Base-by-base conservation (phyloP, 73 alveolate genomes). In the Stentor roeselii region DNA sequence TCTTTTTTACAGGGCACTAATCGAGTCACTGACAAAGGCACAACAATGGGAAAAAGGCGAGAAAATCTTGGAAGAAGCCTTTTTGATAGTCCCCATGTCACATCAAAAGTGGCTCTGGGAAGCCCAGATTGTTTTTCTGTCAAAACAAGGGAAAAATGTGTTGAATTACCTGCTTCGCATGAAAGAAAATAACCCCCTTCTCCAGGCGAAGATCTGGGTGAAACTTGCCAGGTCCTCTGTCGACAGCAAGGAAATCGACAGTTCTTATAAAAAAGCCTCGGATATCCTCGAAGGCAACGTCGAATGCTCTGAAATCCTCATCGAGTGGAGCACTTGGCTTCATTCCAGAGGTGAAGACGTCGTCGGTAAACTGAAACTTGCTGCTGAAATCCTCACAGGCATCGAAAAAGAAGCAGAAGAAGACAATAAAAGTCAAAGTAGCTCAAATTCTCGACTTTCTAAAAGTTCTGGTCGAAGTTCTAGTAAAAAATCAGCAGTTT, bases 41-140 rank as follows among this genome's bases (percentile, higher is more conserved):
- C 95, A 96, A 90, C 98, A 96, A 67, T 97, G 98, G 97, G 95
- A 97, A 78, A 89, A 95, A 75, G 99, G 99, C 27, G 99, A 97
- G 87, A 90, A 86, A 86, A 94, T 96, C n/a, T 96, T 96, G 4
- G 99, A 91, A 77, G 98, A 95, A 86, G 99, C 98, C 14, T 96
- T 97, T 77, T 91, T 91, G 59, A 90, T 95, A 75, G 92, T 96
- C 59, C 99, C 99, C 21, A 90, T 91, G 83, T 92, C 96, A 59
- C 98, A 92, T 87, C 93, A 97, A 83, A 97, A 96, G 87, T 96
- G 97, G 30, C 90, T 97, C 42, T 95, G 98, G 97, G 99, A 97
- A 87, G 98, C 98, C 42, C 97, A 97, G 88, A 92, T 96, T 95
- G 93, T 97, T 4, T 97, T 94, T 89, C 88, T 95, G 82, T 92